These are phyloP conservation scores for Nigrospora oryzae DNA, from an alignment of 2,329 filamentous ascomycete genomes.

Conservation along the genomic window DNA sequence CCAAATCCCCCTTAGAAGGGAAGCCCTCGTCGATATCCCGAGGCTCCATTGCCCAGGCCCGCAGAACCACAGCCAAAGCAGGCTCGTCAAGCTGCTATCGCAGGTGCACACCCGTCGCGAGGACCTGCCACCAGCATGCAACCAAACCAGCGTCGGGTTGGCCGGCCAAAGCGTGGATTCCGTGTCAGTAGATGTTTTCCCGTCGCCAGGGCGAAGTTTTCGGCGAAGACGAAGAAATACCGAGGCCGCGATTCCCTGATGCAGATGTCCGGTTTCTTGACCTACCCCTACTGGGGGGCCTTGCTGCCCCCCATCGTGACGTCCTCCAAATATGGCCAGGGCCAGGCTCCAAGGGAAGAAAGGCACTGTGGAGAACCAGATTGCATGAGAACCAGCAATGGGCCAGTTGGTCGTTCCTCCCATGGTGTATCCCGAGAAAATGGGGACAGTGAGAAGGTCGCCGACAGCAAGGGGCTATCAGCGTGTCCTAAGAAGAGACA, in stretches of 20 bases:
- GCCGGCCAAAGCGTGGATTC: slow-evolving; percentile 21
- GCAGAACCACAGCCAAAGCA: slow-evolving; percentile 9
- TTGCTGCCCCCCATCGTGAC: slow-evolving; percentile 8
- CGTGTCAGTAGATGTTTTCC: slow-evolving; percentile 24
- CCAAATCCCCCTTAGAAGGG: slow-evolving; percentile 35
- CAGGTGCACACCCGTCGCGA: slow-evolving; percentile 22
- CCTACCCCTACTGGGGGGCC: slow-evolving; percentile 18
- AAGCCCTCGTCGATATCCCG: slow-evolving; percentile 28
- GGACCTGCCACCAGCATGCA: slow-evolving; percentile 20
- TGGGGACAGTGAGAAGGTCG: too few species aligned
- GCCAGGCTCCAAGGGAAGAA: too few species aligned
- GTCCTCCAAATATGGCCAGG: background rate
- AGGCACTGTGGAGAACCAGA: too few species aligned
- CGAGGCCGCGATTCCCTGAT: slow-evolving; percentile 11
- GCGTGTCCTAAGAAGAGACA: background rate
- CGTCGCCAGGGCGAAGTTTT: background rate
- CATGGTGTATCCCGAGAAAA: too few species aligned
- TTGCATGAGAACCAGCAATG: too few species aligned
- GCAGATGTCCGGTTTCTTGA: slow-evolving; percentile 13
- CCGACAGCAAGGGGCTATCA: too few species aligned
- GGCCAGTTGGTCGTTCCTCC: too few species aligned
- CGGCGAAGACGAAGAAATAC: background rate
- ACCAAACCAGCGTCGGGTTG: slow-evolving; percentile 25
- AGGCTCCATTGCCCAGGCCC: slow-evolving; percentile 18
- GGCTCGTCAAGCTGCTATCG: slow-evolving; percentile 19